Evolutionary conservation across 306 rosid species (phyloP).

Genomic region (Oemleria cerasiformis): DNA sequence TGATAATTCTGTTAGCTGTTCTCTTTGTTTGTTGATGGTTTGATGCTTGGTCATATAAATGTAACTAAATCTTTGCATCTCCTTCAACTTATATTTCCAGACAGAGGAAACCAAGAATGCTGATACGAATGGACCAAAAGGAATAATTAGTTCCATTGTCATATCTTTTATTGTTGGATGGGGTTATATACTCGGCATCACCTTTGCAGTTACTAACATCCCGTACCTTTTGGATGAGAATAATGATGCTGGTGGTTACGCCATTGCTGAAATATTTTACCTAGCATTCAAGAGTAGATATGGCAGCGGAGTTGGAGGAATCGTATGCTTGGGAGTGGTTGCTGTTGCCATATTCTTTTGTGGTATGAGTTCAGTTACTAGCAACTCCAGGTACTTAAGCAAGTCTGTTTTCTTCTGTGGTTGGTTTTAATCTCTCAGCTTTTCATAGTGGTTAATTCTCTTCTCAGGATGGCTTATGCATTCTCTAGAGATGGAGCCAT

Average conservation of each 20-base stretch:
- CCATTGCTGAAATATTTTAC: constrained; percentile 92
- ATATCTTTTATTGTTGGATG: constrained; percentile 87
- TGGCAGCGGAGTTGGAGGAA: constrained; percentile 92
- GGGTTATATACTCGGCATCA: constrained; percentile 84
- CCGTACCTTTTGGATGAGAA: constrained; percentile 63
- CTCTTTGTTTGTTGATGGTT: not conserved
- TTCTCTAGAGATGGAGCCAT: constrained; percentile 99
- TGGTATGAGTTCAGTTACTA: constrained; percentile 96
- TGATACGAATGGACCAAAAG: constrained; percentile 88
- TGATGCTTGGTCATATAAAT: constrained; percentile 24
- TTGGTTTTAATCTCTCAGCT: constrained; percentile 2
- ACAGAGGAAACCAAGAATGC: constrained; percentile 95
- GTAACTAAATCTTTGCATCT: constrained; percentile 17
- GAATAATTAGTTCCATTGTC: constrained; percentile 91
- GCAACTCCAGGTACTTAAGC: constrained; percentile 78
- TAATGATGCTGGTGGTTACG: constrained; percentile 92
- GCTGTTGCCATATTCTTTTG: constrained; percentile 91
- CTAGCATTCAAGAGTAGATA: constrained; percentile 79
- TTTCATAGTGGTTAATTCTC: constrained; percentile 23
- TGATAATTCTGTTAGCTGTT: not conserved
- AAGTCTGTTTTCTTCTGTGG: not conserved
- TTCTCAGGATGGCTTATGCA: constrained; percentile 82
- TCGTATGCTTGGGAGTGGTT: constrained; percentile 77
- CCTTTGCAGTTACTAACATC: constrained; percentile 76
- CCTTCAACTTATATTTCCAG: constrained; percentile 38